A percentile compares a stretch with the other conserved stretches of the same genome.
Conservation (phyloP, 1,284 basidiomycete genomes). For the Anthracocystis setariae region DNA sequence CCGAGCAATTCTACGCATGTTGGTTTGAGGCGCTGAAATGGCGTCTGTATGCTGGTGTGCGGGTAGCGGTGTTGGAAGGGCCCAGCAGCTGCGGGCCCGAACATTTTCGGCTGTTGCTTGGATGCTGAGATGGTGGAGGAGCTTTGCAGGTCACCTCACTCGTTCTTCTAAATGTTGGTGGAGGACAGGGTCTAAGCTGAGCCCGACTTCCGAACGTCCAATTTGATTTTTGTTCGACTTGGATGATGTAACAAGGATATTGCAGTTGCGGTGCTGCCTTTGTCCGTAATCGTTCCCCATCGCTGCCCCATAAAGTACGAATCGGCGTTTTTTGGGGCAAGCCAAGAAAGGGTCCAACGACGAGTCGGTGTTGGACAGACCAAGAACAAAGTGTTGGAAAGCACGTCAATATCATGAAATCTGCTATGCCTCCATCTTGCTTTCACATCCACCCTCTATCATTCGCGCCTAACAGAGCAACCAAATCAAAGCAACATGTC, state of each 20-base stretch:
- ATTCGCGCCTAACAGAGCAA: too few relatives aligned
- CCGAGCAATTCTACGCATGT: slow-evolving; percentile 54
- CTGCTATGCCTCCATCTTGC: too few relatives aligned
- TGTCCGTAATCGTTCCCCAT: too few relatives aligned
- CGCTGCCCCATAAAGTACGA: too few relatives aligned
- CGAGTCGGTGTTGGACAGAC: background rate
- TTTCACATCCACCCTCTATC: too few relatives aligned
- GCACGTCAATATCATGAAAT: too few relatives aligned
- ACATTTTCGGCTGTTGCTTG: slow-evolving; percentile 11
- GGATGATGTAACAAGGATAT: too few relatives aligned
- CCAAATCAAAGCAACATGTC: slow-evolving; percentile 15
- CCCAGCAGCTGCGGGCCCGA: slow-evolving; percentile 15
- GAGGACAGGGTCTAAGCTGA: background rate
- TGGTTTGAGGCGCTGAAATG: slow-evolving; percentile 53
- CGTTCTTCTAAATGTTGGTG: background rate
- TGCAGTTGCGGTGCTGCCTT: too few relatives aligned
- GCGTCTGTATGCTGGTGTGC: slow-evolving; percentile 7
- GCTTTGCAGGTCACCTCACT: background rate
- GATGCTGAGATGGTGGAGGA: background rate
- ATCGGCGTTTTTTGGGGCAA: too few relatives aligned
- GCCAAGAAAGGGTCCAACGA: slow-evolving; percentile 1
- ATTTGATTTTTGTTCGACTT: background rate
- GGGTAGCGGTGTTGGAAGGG: slow-evolving; percentile 14
- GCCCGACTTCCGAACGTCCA: background rate
- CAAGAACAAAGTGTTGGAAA: background rate